Evolutionary conservation across 73 alveolate species (phyloP), one percentile per base, ranked within the genome.

Genomic region (Breviolum minutum): DNA sequence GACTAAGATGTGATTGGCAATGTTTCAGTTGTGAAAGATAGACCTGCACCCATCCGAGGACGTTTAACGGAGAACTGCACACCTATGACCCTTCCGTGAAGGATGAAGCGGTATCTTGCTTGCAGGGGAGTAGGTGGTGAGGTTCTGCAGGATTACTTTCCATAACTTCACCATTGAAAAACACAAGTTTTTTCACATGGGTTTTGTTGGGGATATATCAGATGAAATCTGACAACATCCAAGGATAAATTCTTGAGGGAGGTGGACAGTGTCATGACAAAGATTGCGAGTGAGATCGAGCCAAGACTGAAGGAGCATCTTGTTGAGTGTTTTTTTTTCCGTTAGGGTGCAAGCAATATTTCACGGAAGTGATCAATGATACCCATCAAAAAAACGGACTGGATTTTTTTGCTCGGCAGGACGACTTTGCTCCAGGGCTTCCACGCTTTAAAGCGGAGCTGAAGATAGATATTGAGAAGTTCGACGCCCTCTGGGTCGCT

Each of bases 401-500:
- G 61, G 86, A 6, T 76, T n/a, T n/a, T 63, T 20, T 5, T 32
- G 22, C 70, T 24, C 40, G 61, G 60, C 73, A 88, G 95, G 98
- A 94, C 63, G 99, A 94, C 94, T 94, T 94, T 30, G 99, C 99
- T n/a, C 70, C 99, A 62, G 99, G 99, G 54, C 99, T 94, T 14
- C 83, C 92, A 30, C 92, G 99, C 92, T 94, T 94, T 94, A 94
- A 94, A 81, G 63, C 99, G 19, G 99, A 94, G 86, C 85, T 94
- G 54, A 94, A 94, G 85, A 70, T 64, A 24, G 92, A 94, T 32
- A 81, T 81, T 17, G 68, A 79, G 99, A 70, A 80, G 86, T 94
- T 94, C 85, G 99, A 94, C 73, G 71, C 64, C 60, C 99, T 94
- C 30, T 94, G 99, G 99, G 73, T 77, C 85, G 85, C 79, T 26